Base-by-base conservation (phyloP, 148 eudicot species). In the Chenopodium quinoa region DNA sequence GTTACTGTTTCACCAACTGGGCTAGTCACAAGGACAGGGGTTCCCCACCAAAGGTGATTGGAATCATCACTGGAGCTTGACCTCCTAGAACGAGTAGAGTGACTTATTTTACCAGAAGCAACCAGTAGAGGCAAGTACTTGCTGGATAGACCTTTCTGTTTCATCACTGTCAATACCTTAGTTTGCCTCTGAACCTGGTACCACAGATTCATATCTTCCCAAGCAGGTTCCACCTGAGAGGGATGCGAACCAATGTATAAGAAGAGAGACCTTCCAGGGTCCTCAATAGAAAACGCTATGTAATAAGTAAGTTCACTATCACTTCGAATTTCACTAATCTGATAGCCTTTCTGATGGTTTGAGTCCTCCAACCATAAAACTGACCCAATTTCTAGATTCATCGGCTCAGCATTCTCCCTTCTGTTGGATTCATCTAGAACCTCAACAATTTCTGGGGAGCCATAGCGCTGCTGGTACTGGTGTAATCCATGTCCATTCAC, bases 151-250 rank as follows among this genome's bases (percentile, higher is more conserved):
- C 93, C 95, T 75, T 89, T 91, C 60, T 96, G 95, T 75, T 90
- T 93, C 95, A 96, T 93, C 23, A 92, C 75, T n/a, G 90, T 86
- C 72, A 96, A 86, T 76, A 96, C 87, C 87, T 93, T 96, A 29
- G 99, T 93, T 78, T 96, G 98, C 86, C 99, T 93, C 82, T 96
- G 99, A 34, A 96, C 99, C 79, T 90, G 99, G 86, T 96, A 96
- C 99, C 99, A 96, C 58, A 91, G 79, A 83, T 89, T 88, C 97
- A 93, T 91, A 80, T 93, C 95, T 84, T 92, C 92, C 97, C 95
- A 96, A 62, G 93, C 95, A 7, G 99, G 97, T 78, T 96, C 99
- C 63, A 96, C 79, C 80, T 87, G 94, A 48, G 95, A 96, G 78
- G 97, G 99, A 78, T 87, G 95, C 27, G 99, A 89, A 78, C 99